These are phyloP conservation scores for Globisporangium heterothallicum DNA, from an alignment of 352 stramenopile genomes.

Conservation along the genomic window DNA sequence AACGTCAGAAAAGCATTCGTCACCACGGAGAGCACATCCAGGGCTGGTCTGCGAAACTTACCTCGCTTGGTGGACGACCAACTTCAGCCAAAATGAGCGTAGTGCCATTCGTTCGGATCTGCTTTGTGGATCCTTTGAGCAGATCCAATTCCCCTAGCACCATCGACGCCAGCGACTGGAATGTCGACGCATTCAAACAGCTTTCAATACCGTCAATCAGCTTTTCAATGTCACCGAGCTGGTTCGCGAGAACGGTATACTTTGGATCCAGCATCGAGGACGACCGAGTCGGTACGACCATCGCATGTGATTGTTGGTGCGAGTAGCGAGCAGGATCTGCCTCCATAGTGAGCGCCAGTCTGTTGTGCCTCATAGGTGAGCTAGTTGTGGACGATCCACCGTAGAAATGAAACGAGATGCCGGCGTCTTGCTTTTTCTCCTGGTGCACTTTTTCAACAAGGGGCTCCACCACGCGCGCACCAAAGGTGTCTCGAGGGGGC, in stretches of 20 bases:
- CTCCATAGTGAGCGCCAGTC: constrained; percentile 20
- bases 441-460: constrained; percentile 17
- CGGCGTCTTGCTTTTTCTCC: constrained; percentile 19
- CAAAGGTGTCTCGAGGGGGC: constrained; percentile 7
- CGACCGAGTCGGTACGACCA: constrained; percentile 10
- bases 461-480: constrained; percentile 15
- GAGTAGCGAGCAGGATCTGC: not conserved
- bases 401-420: constrained; percentile 63
- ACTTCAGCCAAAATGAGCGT: constrained; percentile 55
- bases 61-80: constrained; percentile 34
- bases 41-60: no score
- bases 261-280: constrained; percentile 17
- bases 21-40: not conserved
- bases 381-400: constrained; percentile 19
- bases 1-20: not conserved
- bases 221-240: constrained; percentile 55
- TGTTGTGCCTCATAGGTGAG: constrained; percentile 11
- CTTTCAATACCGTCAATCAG: constrained; percentile 52
- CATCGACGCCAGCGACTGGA: constrained; percentile 31
- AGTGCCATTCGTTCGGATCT: constrained; percentile 61
- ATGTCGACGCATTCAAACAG: constrained; percentile 28
- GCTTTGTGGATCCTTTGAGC: constrained; percentile 46
- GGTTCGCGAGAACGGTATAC: constrained; percentile 32
- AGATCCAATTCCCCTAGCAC: constrained; percentile 54
- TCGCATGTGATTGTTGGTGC: constrained; percentile 9